A percentile compares a stretch with the other conserved stretches of the same genome.
Evolutionary conservation across 495 filamentous ascomycete genomes (phyloP).

Genomic region (Podospora fimiseda): DNA sequence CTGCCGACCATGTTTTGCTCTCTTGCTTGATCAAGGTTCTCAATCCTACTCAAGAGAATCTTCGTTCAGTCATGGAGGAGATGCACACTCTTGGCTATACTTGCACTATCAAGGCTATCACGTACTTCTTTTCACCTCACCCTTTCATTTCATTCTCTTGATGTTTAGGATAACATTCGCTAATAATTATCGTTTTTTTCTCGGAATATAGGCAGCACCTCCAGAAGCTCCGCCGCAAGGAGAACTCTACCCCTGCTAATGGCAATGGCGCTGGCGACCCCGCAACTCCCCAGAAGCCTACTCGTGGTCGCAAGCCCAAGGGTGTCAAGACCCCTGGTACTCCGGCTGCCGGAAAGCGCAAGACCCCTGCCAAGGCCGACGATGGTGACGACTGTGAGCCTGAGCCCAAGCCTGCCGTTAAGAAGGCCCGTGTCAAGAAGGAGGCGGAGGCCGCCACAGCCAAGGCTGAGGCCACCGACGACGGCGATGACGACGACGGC

Average conservation of each 20-base stretch:
- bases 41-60: slow-evolving; percentile 12
- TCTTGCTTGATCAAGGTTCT: slow-evolving; percentile 13
- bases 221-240: slow-evolving; percentile 35
- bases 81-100: slow-evolving; percentile 20
- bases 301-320: slow-evolving; percentile 10
- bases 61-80: slow-evolving; percentile 14
- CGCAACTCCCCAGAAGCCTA: slow-evolving; percentile 10
- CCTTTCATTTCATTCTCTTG: background rate
- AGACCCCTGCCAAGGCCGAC: background rate
- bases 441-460: slow-evolving; percentile 6
- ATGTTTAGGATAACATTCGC: background rate
- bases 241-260: slow-evolving; percentile 2
- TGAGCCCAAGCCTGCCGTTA: background rate
- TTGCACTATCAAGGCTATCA: slow-evolving; percentile 28
- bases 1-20: slow-evolving; percentile 24
- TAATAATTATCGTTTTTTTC: slow-evolving; percentile 10
- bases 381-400: slow-evolving; percentile 4
- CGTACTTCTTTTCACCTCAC: slow-evolving; percentile 15
- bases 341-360: slow-evolving; percentile 2
- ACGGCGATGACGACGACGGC: slow-evolving; percentile 9
- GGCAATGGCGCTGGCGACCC: slow-evolving; percentile 1
- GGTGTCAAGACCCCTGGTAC: slow-evolving; percentile 2
- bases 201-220: slow-evolving; percentile 31
- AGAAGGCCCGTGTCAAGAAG: slow-evolving; percentile 9
- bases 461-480: slow-evolving; percentile 9